phyloP scores from a whole-genome alignment of 1,284 basidiomycete species.

The Hypsizygus ulmarius region DNA sequence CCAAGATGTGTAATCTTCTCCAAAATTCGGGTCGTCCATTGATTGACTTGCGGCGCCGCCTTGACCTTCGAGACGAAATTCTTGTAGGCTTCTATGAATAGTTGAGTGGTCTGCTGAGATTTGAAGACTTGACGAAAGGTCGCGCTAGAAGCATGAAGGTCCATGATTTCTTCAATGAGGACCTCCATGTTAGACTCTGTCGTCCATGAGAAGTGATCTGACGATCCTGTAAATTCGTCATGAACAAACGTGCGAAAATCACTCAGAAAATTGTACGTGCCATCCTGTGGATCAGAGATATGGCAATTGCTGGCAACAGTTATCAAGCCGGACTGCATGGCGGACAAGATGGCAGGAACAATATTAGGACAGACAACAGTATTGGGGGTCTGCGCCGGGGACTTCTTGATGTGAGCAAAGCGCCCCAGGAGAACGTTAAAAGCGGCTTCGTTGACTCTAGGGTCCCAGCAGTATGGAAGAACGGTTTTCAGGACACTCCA shows the following conservation, averaged over 20 bases:
- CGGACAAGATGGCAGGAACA: constrained; percentile 63
- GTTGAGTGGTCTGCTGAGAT: constrained; percentile 62
- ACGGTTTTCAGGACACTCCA: constrained; percentile 68
- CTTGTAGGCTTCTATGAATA: constrained; percentile 64
- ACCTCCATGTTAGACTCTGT: constrained; percentile 52
- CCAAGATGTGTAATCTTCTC: constrained; percentile 70
- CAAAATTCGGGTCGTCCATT: constrained; percentile 48
- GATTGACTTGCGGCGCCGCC: constrained; percentile 37
- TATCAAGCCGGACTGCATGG: constrained; percentile 47
- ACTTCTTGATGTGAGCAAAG: constrained; percentile 20
- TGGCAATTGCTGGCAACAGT: constrained; percentile 37
- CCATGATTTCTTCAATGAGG: constrained; percentile 65
- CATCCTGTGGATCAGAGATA: constrained; percentile 29
- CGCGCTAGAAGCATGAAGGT: constrained; percentile 56
- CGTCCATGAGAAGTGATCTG: constrained; percentile 28
- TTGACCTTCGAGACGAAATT: constrained; percentile 48
- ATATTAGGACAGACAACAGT: constrained; percentile 61
- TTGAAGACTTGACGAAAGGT: constrained; percentile 71
- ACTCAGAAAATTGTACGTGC: constrained; percentile 13
- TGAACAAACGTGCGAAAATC: not conserved
- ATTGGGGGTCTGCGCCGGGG: constrained; percentile 21
- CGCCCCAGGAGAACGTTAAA: constrained; percentile 66
- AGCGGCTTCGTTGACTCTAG: constrained; percentile 57
- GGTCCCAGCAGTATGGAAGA: constrained; percentile 67
- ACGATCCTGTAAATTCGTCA: constrained; percentile 6